These are phyloP conservation scores for Candida tetrigidarum DNA, from an alignment of 1,139 yeast species.

Conservation along the genomic window DNA sequence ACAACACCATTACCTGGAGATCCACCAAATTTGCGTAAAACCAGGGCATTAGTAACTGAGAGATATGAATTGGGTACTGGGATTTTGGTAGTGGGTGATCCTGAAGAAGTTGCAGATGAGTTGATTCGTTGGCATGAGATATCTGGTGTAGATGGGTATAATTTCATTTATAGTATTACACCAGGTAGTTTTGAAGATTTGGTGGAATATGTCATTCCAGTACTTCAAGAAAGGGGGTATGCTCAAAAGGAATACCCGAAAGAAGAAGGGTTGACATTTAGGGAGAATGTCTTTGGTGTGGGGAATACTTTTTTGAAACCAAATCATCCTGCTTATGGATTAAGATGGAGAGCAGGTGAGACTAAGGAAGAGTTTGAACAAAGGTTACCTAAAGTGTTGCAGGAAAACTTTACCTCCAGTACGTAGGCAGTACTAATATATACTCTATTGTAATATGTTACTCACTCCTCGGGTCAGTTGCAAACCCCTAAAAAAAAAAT, in stretches of 20 bases:
- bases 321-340: constrained; percentile 37
- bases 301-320: constrained; percentile 20
- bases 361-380: constrained; percentile 35
- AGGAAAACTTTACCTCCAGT: constrained; percentile 7
- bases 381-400: constrained; percentile 20
- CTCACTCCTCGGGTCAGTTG: not conserved
- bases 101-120: constrained; percentile 27
- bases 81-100: constrained; percentile 24
- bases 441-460: not conserved
- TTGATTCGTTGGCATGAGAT: constrained; percentile 29
- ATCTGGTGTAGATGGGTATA: constrained; percentile 28
- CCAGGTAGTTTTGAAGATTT: constrained; percentile 28
- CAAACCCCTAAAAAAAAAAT: not conserved
- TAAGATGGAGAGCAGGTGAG: constrained; percentile 42
- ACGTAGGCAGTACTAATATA: not conserved
- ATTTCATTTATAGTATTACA: constrained; percentile 25
- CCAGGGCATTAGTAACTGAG: constrained; percentile 25
- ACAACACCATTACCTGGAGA: constrained; percentile 28
- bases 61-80: constrained; percentile 27
- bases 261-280: constrained; percentile 22
- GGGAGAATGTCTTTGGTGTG: constrained; percentile 25
- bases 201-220: constrained; percentile 26
- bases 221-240: constrained; percentile 24
- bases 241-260: constrained; percentile 29
- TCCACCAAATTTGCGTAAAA: constrained; percentile 23